phyloP scores from a whole-genome alignment of 129 eudicot species.

The Arctium minus region DNA sequence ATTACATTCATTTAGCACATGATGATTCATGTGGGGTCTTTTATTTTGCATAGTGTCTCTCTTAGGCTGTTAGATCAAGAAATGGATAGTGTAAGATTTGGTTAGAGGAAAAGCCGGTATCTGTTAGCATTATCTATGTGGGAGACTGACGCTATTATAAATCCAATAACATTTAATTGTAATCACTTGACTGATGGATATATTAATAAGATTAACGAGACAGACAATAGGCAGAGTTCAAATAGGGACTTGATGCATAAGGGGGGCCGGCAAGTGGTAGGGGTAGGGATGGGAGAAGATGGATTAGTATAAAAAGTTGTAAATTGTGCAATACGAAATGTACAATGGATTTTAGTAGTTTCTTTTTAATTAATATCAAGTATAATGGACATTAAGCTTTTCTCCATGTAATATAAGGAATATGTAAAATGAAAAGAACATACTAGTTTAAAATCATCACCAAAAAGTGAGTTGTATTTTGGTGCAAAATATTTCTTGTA shows the following conservation, averaged over 20 bases:
- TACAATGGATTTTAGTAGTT: neutral
- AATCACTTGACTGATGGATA: too few relatives aligned
- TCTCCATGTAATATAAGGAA: neutral
- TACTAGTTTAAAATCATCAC: neutral
- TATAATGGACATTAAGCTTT: neutral
- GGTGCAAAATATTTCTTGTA: neutral
- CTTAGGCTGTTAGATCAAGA: neutral
- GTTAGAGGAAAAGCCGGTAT: too few relatives aligned
- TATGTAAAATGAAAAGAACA: neutral
- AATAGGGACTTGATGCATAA: neutral
- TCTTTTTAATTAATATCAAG: neutral
- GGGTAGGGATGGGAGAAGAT: neutral
- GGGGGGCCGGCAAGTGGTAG: neutral
- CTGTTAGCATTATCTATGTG: too few relatives aligned
- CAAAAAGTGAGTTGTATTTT: neutral
- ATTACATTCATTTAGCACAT: too few relatives aligned
- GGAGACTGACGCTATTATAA: too few relatives aligned
- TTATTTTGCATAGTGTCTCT: neutral
- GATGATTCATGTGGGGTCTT: too few relatives aligned
- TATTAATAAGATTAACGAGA: too few relatives aligned
- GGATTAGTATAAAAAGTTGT: neutral
- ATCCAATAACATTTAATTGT: too few relatives aligned
- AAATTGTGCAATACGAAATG: neutral
- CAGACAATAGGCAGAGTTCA: too few relatives aligned
- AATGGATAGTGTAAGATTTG: neutral